Conservation (phyloP, 306 rosid genomes). For the Begonia fuchsioides region DNA sequence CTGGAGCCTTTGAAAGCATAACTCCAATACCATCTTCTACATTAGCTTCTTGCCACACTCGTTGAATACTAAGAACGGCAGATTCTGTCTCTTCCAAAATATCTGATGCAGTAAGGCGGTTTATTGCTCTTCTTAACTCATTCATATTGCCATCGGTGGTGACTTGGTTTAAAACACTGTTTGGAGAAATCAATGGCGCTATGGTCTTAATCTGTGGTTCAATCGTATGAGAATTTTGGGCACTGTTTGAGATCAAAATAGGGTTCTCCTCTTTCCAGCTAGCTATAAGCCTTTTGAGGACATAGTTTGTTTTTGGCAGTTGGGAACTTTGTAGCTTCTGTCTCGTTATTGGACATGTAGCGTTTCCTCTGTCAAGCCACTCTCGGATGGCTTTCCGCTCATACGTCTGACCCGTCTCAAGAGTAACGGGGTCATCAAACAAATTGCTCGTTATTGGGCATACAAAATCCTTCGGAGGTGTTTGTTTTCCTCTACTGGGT, state of each 20-base stretch:
- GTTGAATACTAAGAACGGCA: conserved; percentile 63
- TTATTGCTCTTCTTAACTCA: conserved; percentile 46
- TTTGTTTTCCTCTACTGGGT: conserved; percentile 23
- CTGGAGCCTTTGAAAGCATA: conserved; percentile 58
- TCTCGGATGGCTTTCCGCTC: conserved; percentile 84
- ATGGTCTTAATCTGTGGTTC: conserved; percentile 19
- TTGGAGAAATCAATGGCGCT: conserved; percentile 47
- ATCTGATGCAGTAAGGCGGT: conserved; percentile 57
- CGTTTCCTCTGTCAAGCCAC: conserved; percentile 77
- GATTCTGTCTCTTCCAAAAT: conserved; percentile 63
- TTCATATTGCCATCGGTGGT: conserved; percentile 37
- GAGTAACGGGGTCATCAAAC: conserved; percentile 90
- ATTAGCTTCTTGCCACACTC: conserved; percentile 51
- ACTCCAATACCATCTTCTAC: conserved; percentile 39
- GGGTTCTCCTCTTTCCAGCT: conserved; percentile 73
- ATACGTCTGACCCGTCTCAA: conserved; percentile 89
- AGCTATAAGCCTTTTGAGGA: conserved; percentile 72
- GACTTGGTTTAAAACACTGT: conserved; percentile 44
- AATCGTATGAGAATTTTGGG: conserved; percentile 15
- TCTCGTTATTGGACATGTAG: conserved; percentile 80
- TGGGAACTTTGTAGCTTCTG: conserved; percentile 59
- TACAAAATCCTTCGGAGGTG: conserved; percentile 76
- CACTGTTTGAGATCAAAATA: conserved; percentile 14
- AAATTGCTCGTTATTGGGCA: conserved; percentile 83
- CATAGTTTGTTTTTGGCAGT: conserved; percentile 85